Evolutionary conservation across 2,329 filamentous ascomycete genomes (phyloP), one percentile per base, ranked within the genome.

Genomic region (Aspergillus ustus): DNA sequence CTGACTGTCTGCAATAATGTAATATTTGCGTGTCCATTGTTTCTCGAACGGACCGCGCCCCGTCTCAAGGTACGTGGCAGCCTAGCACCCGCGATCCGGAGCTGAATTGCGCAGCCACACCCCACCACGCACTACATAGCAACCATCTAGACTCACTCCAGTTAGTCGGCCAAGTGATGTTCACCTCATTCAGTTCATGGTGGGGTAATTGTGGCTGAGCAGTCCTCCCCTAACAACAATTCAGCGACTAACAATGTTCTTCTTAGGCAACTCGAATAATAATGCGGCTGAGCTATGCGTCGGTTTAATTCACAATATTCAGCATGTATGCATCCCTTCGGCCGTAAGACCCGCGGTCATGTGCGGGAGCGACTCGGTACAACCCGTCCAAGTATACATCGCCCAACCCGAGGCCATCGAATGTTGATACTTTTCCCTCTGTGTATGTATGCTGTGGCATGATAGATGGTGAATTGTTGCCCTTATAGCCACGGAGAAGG

Each of bases 251-350:
- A 22, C n/a, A 19, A 31, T 40, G 3, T 13, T 40, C 40, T n/a
- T 40, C 13, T 40, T 52, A 52, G 50, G 50, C 50, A 52, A 22
- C 46, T 9, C 4, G 45, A 45, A 48, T 40, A 15, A 50, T 44
- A 45, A 31, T 48, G 2, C 40, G 8, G 45, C 63, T 57, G 51
- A 74, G 49, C 58, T 72, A 74, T 3, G 48, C 19, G 11, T 69
- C 59, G 4, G 72, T 59, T 6, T 52, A 55, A 34, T 63, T 43
- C 3, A 69, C 56, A 52, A 73, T 68, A 19, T 52, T 49, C 46
- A 75, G 62, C 55, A 13, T 73, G 73, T 44, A 76, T 57, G 63
- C 75, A 75, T 9, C 74, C 74, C 68, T 78, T 76, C 1, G 76
- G 76, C 34, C 75, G 69, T 4, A 78, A 62, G 13, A 75, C 67